These are phyloP conservation scores for Cyclospora cayetanensis DNA, from an alignment of 169 alveolate genomes.

Conservation along the genomic window DNA sequence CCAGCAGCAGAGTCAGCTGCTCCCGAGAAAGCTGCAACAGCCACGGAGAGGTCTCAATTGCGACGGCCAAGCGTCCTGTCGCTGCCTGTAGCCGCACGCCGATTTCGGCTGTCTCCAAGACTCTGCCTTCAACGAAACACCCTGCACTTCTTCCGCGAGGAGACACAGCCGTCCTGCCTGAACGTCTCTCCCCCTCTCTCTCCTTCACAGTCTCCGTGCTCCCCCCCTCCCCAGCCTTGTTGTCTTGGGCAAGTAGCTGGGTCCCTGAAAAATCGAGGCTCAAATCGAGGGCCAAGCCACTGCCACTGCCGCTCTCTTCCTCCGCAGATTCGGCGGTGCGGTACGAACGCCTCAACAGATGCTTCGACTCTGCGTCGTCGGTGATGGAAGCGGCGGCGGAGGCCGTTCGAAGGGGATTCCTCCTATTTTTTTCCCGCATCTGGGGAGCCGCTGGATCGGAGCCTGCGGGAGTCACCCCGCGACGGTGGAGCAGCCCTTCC, in stretches of 20 bases:
- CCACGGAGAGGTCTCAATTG: constrained; percentile 59
- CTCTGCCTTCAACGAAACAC: constrained; percentile 18
- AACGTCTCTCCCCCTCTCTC: no score
- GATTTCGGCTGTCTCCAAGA: neutral
- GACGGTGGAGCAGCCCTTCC: neutral
- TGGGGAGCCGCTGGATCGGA: neutral
- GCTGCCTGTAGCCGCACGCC: constrained; percentile 41
- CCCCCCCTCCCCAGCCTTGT: neutral
- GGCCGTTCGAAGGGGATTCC: neutral
- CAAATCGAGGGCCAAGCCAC: neutral
- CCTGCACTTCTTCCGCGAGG: neutral
- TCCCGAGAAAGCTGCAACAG: constrained; percentile 60
- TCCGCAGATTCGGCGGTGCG: neutral
- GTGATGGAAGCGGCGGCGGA: neutral
- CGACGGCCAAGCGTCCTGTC: constrained; percentile 5
- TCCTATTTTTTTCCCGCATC: neutral
- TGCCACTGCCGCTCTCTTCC: neutral
- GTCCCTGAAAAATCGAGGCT: constrained; percentile 34
- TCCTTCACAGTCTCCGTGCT: neutral
- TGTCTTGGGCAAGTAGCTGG: constrained; percentile 27
- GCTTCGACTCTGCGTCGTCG: neutral
- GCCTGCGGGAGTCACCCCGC: neutral
- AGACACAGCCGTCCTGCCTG: no score
- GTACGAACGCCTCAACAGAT: neutral
- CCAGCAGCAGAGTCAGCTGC: constrained; percentile 68